Evolutionary conservation across 163 green algal genomes (phyloP), one percentile per base, ranked within the genome.

Genomic region (Prototheca wickerhamii): DNA sequence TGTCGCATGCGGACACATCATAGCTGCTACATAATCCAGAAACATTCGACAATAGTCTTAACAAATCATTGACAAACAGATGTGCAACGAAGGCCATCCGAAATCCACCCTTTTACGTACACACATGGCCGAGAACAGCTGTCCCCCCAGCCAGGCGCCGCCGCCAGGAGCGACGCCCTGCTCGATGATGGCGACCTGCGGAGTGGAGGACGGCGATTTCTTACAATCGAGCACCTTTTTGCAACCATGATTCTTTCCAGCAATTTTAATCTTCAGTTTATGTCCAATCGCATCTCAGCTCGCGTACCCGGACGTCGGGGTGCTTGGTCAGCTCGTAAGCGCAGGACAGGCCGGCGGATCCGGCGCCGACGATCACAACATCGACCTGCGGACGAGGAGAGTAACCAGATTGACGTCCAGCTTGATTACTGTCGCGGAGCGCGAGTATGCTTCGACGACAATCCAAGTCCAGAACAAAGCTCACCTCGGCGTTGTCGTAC

Each of bases 291-390:
- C n/a, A n/a, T n/a, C n/a, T n/a, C n/a, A n/a, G n/a, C n/a, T n/a
- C n/a, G n/a, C 57, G 29, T 50, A 90, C 85, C 77, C 90, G 93
- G 55, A 93, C 50, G 26, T 98, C 80, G 21, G 92, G 92, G 64
- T 90, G 72, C 84, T 95, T 96, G 75, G 75, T 85, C 20, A 97
- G 81, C 85, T 98, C 91, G 49, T 94, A 98, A 1, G 91, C 91
- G 74, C 85, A 95, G 6, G 83, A 82, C 28, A 98, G 85, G 53
- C 91, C 91, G 3, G 91, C 87, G 30, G 77, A 88, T 44, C 69
- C 69, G 29, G 89, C 89, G 26, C 91, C 90, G 31, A 90, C 79
- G 63, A 96, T 91, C 37, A 95, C 76, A 6, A 96, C 86, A 42
- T 96, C 88, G 33, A 62, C 76, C 78, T 58, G 76, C 68, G 34